Percentiles rank a stretch among this genome's conserved stretches.
phyloP scores from a whole-genome alignment of 2,329 filamentous ascomycete species.

The Magnaporthiopsis rhizophila region DNA sequence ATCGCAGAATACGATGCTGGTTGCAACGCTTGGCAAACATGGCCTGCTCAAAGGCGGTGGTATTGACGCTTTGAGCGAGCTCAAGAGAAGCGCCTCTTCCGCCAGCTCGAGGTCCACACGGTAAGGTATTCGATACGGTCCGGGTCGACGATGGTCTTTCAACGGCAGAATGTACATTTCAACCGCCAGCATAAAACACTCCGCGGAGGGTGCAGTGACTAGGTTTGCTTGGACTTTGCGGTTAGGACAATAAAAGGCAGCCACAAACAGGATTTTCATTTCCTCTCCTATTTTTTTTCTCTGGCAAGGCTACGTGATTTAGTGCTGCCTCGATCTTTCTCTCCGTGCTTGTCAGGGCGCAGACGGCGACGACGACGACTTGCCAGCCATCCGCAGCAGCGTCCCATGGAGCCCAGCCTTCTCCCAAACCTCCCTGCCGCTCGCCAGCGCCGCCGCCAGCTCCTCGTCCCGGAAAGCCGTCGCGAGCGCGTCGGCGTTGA shows the following conservation, averaged over 20 bases:
- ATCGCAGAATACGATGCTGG: constrained; percentile 50
- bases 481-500: constrained; percentile 27
- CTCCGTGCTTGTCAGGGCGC: background rate
- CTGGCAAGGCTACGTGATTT: background rate
- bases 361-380: background rate
- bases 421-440: constrained; percentile 6
- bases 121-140: background rate
- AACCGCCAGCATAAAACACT: background rate
- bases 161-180: background rate
- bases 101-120: background rate
- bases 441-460: constrained; percentile 9
- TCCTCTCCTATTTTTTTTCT: background rate
- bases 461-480: background rate
- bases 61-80: constrained; percentile 3
- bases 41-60: constrained; percentile 8
- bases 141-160: background rate
- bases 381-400: constrained; percentile 11
- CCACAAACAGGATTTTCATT: background rate
- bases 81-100: background rate
- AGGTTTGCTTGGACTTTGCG: background rate
- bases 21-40: constrained; percentile 41
- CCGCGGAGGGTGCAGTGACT: background rate
- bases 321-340: background rate
- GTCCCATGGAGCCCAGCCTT: constrained; percentile 13
- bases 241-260: background rate